A percentile compares a stretch with the other conserved stretches of the same genome.
phyloP scores from a whole-genome alignment of 1,139 yeast species.

The Diutina rugosa region DNA sequence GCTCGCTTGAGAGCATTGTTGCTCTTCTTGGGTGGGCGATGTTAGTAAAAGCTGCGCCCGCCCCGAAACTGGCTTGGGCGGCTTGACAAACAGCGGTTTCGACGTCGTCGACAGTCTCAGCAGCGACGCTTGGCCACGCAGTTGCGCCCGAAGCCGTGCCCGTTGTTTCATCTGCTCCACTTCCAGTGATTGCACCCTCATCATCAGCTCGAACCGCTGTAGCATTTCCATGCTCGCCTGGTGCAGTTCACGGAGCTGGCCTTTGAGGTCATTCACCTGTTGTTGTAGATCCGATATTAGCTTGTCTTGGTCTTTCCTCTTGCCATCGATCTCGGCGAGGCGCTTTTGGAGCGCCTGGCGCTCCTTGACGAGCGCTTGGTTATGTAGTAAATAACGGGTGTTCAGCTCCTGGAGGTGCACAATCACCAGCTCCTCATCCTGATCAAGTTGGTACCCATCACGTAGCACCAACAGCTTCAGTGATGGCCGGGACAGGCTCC shows the following conservation, averaged over 20 bases:
- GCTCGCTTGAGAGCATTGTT: background rate
- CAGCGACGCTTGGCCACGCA: background rate
- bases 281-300: background rate
- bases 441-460: background rate
- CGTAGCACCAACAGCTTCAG: background rate
- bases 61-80: background rate
- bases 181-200: background rate
- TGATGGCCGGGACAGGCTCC: background rate
- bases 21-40: background rate
- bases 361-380: conserved; percentile 2
- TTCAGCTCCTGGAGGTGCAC: background rate
- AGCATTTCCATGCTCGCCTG: background rate
- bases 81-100: background rate
- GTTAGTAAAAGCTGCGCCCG: background rate
- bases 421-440: conserved; percentile 2
- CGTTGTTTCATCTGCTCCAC: background rate
- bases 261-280: background rate
- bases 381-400: background rate
- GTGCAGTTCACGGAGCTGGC: background rate
- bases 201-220: conserved; percentile 1
- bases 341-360: background rate
- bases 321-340: background rate
- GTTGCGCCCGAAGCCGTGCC: background rate
- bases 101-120: background rate
- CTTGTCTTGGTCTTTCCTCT: background rate